Evolutionary conservation across 1,284 basidiomycete species (phyloP).

Genomic region (Lentinus polychrous): DNA sequence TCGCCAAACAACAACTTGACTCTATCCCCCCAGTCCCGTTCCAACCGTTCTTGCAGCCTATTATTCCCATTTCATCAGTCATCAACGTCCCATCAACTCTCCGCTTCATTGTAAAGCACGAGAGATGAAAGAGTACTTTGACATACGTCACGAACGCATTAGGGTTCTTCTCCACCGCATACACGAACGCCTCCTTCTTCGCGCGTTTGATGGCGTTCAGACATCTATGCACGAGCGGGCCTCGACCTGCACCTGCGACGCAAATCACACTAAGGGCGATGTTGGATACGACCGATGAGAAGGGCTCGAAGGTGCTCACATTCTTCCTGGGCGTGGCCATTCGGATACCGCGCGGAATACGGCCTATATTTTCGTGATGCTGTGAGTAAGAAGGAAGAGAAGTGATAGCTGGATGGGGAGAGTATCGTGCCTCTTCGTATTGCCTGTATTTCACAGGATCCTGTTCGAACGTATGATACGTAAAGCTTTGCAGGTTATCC

Average conservation of each 20-base stretch:
- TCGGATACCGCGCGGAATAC: constrained; percentile 79
- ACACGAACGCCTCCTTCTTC: constrained; percentile 60
- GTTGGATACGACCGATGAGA: not conserved
- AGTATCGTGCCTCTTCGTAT: constrained; percentile 77
- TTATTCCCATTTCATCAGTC: not conserved
- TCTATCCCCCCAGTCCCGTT: constrained; percentile 76
- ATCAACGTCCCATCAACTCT: no score
- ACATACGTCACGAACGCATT: constrained; percentile 89
- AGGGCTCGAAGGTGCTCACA: constrained; percentile 40
- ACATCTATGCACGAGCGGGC: constrained; percentile 87
- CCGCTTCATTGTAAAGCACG: no score
- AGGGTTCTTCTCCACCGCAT: constrained; percentile 95
- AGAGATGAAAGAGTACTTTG: constrained; percentile 18
- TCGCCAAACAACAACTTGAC: constrained; percentile 89
- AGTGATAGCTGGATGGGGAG: not conserved
- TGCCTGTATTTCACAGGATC: constrained; percentile 95
- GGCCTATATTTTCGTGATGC: constrained; percentile 41
- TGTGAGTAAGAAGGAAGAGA: not conserved
- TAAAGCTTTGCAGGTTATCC: constrained; percentile 93
- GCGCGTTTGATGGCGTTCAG: constrained; percentile 75
- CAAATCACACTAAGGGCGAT: constrained; percentile 61
- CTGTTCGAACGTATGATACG: constrained; percentile 96
- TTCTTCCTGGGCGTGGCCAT: constrained; percentile 46
- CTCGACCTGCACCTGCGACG: constrained; percentile 93
- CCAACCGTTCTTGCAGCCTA: constrained; percentile 78